These are phyloP conservation scores for Ensete ventricosum DNA, from an alignment of 176 grass and related monocot species.

Conservation along the genomic window DNA sequence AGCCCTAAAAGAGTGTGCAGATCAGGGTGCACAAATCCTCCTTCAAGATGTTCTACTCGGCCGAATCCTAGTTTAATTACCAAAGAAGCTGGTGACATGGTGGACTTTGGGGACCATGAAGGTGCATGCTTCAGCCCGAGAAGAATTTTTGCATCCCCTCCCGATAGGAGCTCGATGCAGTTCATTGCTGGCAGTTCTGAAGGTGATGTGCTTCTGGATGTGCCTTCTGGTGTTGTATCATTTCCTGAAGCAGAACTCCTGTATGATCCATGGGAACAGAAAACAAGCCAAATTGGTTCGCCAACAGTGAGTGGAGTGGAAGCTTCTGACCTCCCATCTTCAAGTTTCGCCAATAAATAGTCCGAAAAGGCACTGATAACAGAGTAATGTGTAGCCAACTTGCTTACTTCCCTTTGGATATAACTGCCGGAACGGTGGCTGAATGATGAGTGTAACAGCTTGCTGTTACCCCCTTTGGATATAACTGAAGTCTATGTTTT, in stretches of 20 bases:
- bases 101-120: neutral
- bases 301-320: neutral
- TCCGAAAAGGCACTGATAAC: neutral
- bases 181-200: conserved; percentile 16
- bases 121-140: conserved; percentile 15
- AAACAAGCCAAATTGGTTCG: neutral
- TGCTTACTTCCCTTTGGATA: neutral
- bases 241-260: conserved; percentile 20
- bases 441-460: neutral
- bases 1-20: conserved; percentile 25
- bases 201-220: conserved; percentile 1
- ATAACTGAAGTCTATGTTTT: neutral
- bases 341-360: conserved; percentile 7
- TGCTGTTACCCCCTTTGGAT: neutral
- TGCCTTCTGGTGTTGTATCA: conserved; percentile 5
- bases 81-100: conserved; percentile 1
- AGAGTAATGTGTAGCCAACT: neutral
- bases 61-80: neutral
- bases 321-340: conserved; percentile 9
- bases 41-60: conserved; percentile 9
- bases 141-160: conserved; percentile 3
- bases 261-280: conserved; percentile 8
- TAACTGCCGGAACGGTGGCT: neutral
- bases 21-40: conserved; percentile 1
- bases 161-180: conserved; percentile 7